Conservation (phyloP, 169 alveolate species). For the Eimeria falciformis region DNA sequence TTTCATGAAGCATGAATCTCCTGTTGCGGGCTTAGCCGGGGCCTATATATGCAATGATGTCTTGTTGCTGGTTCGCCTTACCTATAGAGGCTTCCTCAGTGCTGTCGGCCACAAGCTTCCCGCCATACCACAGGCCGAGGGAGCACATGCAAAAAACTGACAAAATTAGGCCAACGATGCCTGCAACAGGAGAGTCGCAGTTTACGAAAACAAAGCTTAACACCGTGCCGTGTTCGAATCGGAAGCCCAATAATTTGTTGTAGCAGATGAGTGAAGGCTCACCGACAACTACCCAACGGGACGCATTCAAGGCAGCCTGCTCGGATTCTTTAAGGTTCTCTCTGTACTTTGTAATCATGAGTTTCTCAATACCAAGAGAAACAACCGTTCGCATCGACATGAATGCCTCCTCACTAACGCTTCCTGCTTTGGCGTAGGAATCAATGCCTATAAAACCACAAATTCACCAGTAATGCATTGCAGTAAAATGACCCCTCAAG, state of each 20-base stretch:
- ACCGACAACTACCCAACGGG: slow-evolving; percentile 33
- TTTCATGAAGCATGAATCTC: no score
- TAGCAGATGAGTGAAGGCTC: neutral
- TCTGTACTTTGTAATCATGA: neutral
- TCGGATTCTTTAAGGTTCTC: slow-evolving; percentile 38
- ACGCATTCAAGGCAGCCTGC: slow-evolving; percentile 50
- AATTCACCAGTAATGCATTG: no score
- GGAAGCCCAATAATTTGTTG: neutral
- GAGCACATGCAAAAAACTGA: slow-evolving; percentile 79
- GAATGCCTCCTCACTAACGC: slow-evolving; percentile 76
- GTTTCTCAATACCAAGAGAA: slow-evolving; percentile 69
- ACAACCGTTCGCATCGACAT: slow-evolving; percentile 72
- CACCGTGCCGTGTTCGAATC: neutral
- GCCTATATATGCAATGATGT: neutral
- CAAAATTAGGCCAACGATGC: slow-evolving; percentile 56
- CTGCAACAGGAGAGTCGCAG: neutral
- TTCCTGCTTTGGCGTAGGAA: slow-evolving; percentile 72
- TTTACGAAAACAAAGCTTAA: neutral
- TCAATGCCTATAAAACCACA: neutral
- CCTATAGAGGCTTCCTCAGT: slow-evolving; percentile 12
- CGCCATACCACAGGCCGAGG: slow-evolving; percentile 79
- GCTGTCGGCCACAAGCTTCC: slow-evolving; percentile 64
- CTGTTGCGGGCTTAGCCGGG: no score
- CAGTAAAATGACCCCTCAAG: no score
- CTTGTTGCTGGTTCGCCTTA: neutral